These are phyloP conservation scores for Vaccinium vitisidaea DNA, from an alignment of 148 eudicot genomes.

Conservation along the genomic window DNA sequence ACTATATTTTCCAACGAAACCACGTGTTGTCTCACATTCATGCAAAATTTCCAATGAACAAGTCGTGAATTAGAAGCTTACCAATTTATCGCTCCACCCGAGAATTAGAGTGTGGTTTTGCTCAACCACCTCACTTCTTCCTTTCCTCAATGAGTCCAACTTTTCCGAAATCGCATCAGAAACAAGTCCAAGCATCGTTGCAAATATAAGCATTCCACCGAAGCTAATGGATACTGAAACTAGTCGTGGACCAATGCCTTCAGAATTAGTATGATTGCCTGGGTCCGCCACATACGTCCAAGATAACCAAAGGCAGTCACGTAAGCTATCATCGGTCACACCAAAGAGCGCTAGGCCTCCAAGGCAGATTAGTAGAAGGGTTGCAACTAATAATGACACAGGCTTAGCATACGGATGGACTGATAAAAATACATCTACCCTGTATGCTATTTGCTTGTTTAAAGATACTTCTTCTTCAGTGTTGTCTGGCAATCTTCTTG, in stretches of 20 bases:
- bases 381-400: constrained; percentile 49
- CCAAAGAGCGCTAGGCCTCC: constrained; percentile 65
- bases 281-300: constrained; percentile 57
- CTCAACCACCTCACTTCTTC: constrained; percentile 64
- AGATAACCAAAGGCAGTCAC: constrained; percentile 54
- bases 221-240: constrained; percentile 52
- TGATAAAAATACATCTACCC: constrained; percentile 48
- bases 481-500: constrained; percentile 35
- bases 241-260: constrained; percentile 49
- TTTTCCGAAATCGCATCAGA: constrained; percentile 65
- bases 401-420: constrained; percentile 62
- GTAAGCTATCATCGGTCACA: constrained; percentile 50
- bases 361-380: constrained; percentile 45
- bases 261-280: constrained; percentile 52
- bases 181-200: constrained; percentile 68
- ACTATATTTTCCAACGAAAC: neutral
- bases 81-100: constrained; percentile 67
- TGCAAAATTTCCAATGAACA: constrained; percentile 1
- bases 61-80: constrained; percentile 14
- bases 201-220: constrained; percentile 67
- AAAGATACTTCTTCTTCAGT: constrained; percentile 37
- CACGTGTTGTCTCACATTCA: neutral
- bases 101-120: constrained; percentile 57
- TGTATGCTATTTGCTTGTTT: constrained; percentile 51
- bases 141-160: constrained; percentile 57